Conservation (phyloP, 1,284 basidiomycete genomes). For the Fomitopsis pinicola region DNA sequence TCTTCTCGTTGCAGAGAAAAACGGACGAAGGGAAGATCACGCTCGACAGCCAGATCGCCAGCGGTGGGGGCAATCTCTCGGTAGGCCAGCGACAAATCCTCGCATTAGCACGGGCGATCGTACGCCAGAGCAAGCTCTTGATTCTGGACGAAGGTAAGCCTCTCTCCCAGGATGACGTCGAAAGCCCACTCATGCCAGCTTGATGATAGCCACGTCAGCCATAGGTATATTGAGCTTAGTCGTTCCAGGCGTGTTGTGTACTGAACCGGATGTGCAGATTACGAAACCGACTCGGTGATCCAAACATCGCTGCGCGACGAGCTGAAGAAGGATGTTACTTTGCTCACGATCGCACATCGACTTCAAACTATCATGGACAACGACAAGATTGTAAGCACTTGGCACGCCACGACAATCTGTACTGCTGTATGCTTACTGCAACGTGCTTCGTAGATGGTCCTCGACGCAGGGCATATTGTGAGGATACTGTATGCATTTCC, state of each 20-base stretch:
- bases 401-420: not conserved
- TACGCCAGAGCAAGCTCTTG: slow-evolving; percentile 29
- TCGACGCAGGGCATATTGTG: slow-evolving; percentile 33
- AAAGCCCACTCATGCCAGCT: not conserved
- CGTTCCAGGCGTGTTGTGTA: not conserved
- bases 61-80: slow-evolving; percentile 40
- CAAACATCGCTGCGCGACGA: slow-evolving; percentile 47
- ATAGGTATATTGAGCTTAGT: slow-evolving; percentile 31
- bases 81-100: slow-evolving; percentile 29
- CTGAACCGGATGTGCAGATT: slow-evolving; percentile 8
- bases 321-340: slow-evolving; percentile 46
- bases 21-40: slow-evolving; percentile 24
- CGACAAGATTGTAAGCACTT: slow-evolving; percentile 27
- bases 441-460: slow-evolving; percentile 28
- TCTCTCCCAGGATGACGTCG: not conserved
- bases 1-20: slow-evolving; percentile 26
- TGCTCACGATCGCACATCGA: slow-evolving; percentile 63
- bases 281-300: slow-evolving; percentile 18
- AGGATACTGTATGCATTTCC: not conserved
- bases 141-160: slow-evolving; percentile 30
- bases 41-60: slow-evolving; percentile 30
- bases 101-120: slow-evolving; percentile 31
- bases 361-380: slow-evolving; percentile 67
- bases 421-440: not conserved
- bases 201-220: slow-evolving; percentile 42